Percentiles rank a stretch among this genome's conserved stretches.
Conservation (phyloP, 2,329 filamentous ascomycete species). For the Aspergillus tamarii region DNA sequence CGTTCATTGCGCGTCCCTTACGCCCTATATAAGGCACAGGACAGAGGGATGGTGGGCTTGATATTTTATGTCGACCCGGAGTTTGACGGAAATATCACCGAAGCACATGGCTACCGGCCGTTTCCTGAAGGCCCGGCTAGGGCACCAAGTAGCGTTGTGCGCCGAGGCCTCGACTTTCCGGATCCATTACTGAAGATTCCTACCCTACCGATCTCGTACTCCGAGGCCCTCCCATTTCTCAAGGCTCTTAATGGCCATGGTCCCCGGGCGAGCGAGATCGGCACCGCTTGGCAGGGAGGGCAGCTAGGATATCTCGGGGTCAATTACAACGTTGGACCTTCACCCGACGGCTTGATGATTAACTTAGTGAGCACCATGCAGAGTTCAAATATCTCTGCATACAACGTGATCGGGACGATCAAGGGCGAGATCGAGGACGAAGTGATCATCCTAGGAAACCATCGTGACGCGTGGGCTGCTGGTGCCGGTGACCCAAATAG, state of each 20-base stretch:
- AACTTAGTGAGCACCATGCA: not conserved
- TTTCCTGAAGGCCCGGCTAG: not conserved
- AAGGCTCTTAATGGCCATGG: not conserved
- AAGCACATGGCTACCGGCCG: not conserved
- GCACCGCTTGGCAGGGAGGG: not conserved
- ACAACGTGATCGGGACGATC: not conserved
- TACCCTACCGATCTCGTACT: not conserved
- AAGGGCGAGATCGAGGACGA: not conserved
- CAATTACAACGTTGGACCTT: not conserved
- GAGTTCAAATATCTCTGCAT: not conserved
- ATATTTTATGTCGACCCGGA: not conserved
- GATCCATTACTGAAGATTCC: not conserved
- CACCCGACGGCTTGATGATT: not conserved
- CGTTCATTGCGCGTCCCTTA: not conserved
- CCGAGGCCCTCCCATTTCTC: not conserved
- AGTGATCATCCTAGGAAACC: not conserved
- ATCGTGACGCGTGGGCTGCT: not conserved
- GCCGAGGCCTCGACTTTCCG: rapidly evolving
- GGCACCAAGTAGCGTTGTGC: not conserved
- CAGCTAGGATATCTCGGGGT: not conserved
- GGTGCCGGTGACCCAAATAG: not conserved
- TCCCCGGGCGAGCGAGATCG: not conserved
- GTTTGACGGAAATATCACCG: not conserved
- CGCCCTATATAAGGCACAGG: not conserved
- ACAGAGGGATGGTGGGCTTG: not conserved